phyloP scores from a whole-genome alignment of 1,139 yeast species.

The Zygosaccharomyces pseudobailii region DNA sequence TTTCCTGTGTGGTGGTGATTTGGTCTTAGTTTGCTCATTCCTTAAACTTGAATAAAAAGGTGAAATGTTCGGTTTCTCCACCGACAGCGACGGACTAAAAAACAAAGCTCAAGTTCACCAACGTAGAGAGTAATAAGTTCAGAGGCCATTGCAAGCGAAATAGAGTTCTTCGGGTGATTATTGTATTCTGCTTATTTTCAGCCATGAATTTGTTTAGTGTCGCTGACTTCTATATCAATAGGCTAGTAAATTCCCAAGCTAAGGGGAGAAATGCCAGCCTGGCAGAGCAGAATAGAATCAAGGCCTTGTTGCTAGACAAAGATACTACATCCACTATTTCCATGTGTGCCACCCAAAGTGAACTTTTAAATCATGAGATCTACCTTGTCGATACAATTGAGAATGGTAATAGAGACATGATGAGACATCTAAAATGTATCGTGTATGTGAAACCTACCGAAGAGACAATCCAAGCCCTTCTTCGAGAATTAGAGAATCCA shows the following conservation, averaged over 20 bases:
- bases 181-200: not conserved
- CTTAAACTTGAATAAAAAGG: not conserved
- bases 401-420: slow-evolving; percentile 59
- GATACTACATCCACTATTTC: slow-evolving; percentile 80
- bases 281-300: slow-evolving; percentile 46
- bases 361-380: slow-evolving; percentile 72
- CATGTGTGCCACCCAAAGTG: slow-evolving; percentile 85
- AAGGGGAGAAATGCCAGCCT: slow-evolving; percentile 19
- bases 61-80: not conserved
- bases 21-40: not conserved
- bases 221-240: slow-evolving; percentile 46
- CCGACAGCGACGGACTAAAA: not conserved
- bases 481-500: slow-evolving; percentile 68
- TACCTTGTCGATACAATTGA: slow-evolving; percentile 71
- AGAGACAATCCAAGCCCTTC: slow-evolving; percentile 54
- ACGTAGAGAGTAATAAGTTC: not conserved
- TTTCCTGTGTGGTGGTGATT: not conserved
- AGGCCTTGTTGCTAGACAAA: slow-evolving; percentile 72
- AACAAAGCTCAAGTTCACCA: not conserved
- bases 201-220: slow-evolving; percentile 51
- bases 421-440: slow-evolving; percentile 81
- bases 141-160: not conserved
- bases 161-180: not conserved
- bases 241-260: slow-evolving; percentile 39
- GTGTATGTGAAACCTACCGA: slow-evolving; percentile 72